phyloP scores from a whole-genome alignment of 2,329 filamentous ascomycete species.

The Colletotrichum lindemuthianum region DNA sequence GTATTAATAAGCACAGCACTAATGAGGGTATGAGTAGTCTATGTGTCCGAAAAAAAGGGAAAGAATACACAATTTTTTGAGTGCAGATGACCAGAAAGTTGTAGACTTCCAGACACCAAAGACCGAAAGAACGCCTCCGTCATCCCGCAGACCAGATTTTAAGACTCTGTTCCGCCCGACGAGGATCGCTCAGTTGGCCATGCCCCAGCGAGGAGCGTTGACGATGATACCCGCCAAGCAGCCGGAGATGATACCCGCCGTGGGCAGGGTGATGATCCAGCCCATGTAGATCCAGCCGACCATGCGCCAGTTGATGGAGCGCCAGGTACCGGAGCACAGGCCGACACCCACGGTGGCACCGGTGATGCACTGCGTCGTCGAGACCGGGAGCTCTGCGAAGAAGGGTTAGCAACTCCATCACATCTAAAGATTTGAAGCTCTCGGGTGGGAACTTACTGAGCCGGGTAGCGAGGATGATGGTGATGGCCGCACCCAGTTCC shows the following conservation, averaged over 20 bases:
- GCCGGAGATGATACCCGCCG: conserved; percentile 63
- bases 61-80: conserved; percentile 19
- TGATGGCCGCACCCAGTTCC: conserved; percentile 62
- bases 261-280: conserved; percentile 60
- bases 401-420: conserved; percentile 1
- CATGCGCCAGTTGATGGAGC: conserved; percentile 67
- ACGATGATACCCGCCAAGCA: conserved; percentile 66
- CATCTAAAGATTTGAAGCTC: too few species aligned
- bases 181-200: conserved; percentile 1
- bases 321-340: conserved; percentile 62
- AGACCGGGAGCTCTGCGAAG: conserved; percentile 58
- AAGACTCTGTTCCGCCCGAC: neutral
- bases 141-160: neutral
- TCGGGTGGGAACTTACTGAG: conserved; percentile 49
- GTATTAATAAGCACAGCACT: conserved; percentile 14
- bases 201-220: conserved; percentile 62
- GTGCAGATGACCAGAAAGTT: conserved; percentile 2
- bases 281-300: conserved; percentile 62
- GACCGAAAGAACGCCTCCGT: neutral
- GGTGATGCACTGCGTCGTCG: conserved; percentile 68
- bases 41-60: conserved; percentile 8
- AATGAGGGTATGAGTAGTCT: conserved; percentile 29
- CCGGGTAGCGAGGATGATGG: conserved; percentile 71
- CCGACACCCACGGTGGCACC: conserved; percentile 67
- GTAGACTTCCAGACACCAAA: neutral